Evolutionary conservation across 805 yeast species (phyloP).

Genomic region (Starmera quercuum): DNA sequence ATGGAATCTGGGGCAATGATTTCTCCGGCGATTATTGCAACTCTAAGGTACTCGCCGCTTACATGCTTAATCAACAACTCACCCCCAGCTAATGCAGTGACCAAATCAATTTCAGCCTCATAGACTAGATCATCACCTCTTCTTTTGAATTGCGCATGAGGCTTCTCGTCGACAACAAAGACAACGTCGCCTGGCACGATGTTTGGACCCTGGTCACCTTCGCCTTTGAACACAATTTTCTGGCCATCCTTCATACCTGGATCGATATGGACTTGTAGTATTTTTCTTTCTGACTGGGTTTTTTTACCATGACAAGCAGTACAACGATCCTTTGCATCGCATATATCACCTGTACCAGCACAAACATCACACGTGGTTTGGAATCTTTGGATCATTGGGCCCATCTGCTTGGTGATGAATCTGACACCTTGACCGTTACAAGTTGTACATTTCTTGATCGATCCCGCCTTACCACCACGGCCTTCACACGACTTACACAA

Average conservation of each 20-base stretch:
- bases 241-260: slow-evolving; percentile 97
- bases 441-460: slow-evolving; percentile 75
- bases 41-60: slow-evolving; percentile 85
- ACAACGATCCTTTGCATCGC: slow-evolving; percentile 85
- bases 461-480: slow-evolving; percentile 90
- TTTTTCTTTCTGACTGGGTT: slow-evolving; percentile 80
- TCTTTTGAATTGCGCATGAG: slow-evolving; percentile 77
- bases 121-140: slow-evolving; percentile 80
- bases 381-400: slow-evolving; percentile 97
- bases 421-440: slow-evolving; percentile 92
- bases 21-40: slow-evolving; percentile 83
- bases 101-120: slow-evolving; percentile 81
- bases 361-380: slow-evolving; percentile 92
- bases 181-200: slow-evolving; percentile 95
- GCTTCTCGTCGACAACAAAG: slow-evolving; percentile 85
- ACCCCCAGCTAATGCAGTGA: slow-evolving; percentile 97
- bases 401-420: slow-evolving; percentile 96
- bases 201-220: slow-evolving; percentile 96
- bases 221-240: slow-evolving; percentile 84
- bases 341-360: slow-evolving; percentile 85
- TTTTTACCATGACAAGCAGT: slow-evolving; percentile 82
- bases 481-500: slow-evolving; percentile 88
- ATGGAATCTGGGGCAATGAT: slow-evolving; percentile 77
- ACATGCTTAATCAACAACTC: slow-evolving; percentile 80
- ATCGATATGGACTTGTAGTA: slow-evolving; percentile 88